Conservation (phyloP, 768 basidiomycete species). For the Pleurotus citrinopileatus region DNA sequence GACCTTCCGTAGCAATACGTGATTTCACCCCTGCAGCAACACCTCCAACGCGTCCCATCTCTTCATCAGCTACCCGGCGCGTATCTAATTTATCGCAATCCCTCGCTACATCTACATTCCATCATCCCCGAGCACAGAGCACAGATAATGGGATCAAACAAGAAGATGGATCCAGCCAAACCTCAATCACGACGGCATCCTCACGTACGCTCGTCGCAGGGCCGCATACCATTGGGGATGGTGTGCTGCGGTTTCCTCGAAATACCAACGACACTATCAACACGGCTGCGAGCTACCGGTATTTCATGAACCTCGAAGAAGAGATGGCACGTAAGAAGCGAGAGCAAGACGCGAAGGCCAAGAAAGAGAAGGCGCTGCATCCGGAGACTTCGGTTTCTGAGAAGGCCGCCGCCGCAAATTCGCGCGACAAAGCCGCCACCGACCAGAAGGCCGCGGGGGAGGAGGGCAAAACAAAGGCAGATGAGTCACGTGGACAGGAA, state of each 20-base stretch:
- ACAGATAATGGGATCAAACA: conserved; percentile 16
- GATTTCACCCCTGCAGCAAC: conserved; percentile 54
- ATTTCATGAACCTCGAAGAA: conserved; percentile 40
- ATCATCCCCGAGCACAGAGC: conserved; percentile 39
- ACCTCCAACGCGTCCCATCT: conserved; percentile 33
- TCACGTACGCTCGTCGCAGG: conserved; percentile 4
- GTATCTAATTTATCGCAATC: conserved; percentile 72
- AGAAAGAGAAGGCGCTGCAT: conserved; percentile 13
- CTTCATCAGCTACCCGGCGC: conserved; percentile 35
- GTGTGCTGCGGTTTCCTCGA: conserved; percentile 35
- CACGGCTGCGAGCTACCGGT: conserved; percentile 43
- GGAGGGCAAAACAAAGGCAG: conserved; percentile 18
- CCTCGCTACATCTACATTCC: conserved; percentile 55
- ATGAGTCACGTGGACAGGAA: conserved; percentile 27
- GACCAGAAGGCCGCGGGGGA: conserved; percentile 14
- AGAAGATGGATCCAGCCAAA: conserved; percentile 14
- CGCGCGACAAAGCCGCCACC: conserved; percentile 9
- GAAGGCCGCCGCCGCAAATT: not conserved
- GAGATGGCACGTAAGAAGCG: conserved; percentile 32
- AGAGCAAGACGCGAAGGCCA: conserved; percentile 19
- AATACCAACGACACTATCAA: conserved; percentile 38
- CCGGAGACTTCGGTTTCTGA: conserved; percentile 19
- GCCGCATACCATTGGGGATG: conserved; percentile 23
- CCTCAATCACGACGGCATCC: conserved; percentile 8
- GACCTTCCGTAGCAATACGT: conserved; percentile 39